These are phyloP conservation scores for Scalesia atractyloides DNA, from an alignment of 129 eudicot genomes.

Conservation along the genomic window DNA sequence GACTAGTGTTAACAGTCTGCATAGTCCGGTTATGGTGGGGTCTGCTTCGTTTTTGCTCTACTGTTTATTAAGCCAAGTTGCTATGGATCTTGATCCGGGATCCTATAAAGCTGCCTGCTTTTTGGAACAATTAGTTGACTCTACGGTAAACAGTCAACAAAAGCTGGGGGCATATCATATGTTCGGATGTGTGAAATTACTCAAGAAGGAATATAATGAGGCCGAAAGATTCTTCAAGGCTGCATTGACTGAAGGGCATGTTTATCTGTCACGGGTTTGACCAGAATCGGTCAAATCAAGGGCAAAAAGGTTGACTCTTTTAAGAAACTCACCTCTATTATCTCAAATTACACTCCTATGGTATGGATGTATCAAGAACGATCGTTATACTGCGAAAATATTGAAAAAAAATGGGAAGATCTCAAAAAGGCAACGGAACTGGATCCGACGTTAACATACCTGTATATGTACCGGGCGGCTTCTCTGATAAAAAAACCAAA, in stretches of 20 bases:
- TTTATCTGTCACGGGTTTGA: conserved; percentile 82
- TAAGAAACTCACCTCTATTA: conserved; percentile 62
- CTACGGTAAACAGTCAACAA: conserved; percentile 53
- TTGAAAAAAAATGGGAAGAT: conserved; percentile 63
- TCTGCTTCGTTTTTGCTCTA: conserved; percentile 75
- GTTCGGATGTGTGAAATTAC: conserved; percentile 71
- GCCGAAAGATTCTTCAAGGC: conserved; percentile 68
- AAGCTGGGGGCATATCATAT: conserved; percentile 75
- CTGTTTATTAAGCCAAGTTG: conserved; percentile 80
- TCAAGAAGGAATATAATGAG: conserved; percentile 73
- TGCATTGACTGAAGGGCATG: conserved; percentile 73
- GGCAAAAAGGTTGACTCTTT: conserved; percentile 52
- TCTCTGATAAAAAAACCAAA: conserved; percentile 80
- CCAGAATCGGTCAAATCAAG: conserved; percentile 68
- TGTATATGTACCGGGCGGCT: conserved; percentile 95
- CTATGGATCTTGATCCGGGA: conserved; percentile 69
- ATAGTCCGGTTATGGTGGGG: conserved; percentile 73
- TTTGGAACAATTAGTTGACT: conserved; percentile 63
- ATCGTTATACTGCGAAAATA: conserved; percentile 69
- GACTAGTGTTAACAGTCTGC: conserved; percentile 49
- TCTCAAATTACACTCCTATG: conserved; percentile 61
- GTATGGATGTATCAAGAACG: conserved; percentile 99
- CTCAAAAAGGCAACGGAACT: conserved; percentile 81
- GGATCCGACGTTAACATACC: conserved; percentile 91
- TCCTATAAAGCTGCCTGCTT: conserved; percentile 61